Conservation (phyloP, 768 basidiomycete species). For the Pulveroboletus sp. region DNA sequence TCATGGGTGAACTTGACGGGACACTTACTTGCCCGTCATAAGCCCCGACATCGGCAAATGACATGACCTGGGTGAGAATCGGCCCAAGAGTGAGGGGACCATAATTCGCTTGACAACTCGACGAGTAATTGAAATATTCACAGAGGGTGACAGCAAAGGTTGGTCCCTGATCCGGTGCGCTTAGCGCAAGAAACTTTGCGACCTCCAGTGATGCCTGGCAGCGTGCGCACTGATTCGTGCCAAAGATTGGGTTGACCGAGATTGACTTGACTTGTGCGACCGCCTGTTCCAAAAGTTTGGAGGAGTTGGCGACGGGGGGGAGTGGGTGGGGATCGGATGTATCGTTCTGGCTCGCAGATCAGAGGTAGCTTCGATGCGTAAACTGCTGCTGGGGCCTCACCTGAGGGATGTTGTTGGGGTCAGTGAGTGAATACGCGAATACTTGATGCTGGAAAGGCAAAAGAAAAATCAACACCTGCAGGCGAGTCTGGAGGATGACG, state of each 20-base stretch:
- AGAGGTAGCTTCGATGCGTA: neutral
- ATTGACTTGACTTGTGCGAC: constrained; percentile 55
- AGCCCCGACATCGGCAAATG: constrained; percentile 66
- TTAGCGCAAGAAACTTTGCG: constrained; percentile 61
- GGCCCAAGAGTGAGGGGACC: constrained; percentile 48
- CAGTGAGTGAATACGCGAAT: constrained; percentile 59
- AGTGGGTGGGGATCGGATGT: constrained; percentile 61
- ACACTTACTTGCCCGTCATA: constrained; percentile 62
- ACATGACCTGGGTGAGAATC: constrained; percentile 64
- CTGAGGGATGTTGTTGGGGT: constrained; percentile 55
- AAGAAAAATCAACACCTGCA: neutral
- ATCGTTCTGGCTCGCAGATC: constrained; percentile 37
- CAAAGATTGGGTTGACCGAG: constrained; percentile 47
- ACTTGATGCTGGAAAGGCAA: constrained; percentile 41
- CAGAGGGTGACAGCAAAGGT: constrained; percentile 56
- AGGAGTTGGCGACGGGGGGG: constrained; percentile 49
- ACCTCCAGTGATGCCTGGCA: constrained; percentile 60
- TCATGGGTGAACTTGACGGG: neutral
- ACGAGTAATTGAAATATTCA: constrained; percentile 50
- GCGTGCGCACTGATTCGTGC: constrained; percentile 47
- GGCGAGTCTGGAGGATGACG: neutral
- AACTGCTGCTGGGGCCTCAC: constrained; percentile 13
- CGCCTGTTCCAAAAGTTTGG: constrained; percentile 47
- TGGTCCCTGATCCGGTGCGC: constrained; percentile 58
- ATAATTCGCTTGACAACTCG: constrained; percentile 46